Conservation (phyloP, 2,329 filamentous ascomycete genomes). For the Colletotrichum sp. region DNA sequence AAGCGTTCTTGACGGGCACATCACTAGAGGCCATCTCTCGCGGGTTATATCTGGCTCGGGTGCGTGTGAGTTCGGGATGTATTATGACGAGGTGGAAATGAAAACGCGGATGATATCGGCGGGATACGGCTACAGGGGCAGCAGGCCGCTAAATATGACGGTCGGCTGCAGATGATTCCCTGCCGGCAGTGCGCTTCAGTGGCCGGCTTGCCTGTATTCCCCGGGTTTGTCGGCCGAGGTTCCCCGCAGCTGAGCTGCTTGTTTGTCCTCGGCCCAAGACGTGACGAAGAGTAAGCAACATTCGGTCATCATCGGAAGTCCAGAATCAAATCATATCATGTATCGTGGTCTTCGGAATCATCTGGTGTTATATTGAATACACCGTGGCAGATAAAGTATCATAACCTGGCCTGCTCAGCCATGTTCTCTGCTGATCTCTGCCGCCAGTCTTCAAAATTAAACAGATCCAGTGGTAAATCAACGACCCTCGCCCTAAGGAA, state of each 20-base stretch:
- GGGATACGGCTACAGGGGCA: not conserved
- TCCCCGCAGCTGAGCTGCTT: not conserved
- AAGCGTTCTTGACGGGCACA: constrained; percentile 37
- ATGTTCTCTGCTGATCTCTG: not conserved
- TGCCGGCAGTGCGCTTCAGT: not conserved
- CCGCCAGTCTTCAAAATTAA: constrained; percentile 23
- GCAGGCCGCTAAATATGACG: not conserved
- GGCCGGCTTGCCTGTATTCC: not conserved
- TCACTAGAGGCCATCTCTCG: constrained; percentile 23
- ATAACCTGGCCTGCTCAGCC: not conserved
- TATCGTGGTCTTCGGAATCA: not conserved
- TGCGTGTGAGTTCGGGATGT: not conserved
- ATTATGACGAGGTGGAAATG: not conserved
- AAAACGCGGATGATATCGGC: not conserved
- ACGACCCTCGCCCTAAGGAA: constrained; percentile 41
- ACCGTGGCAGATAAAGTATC: not conserved
- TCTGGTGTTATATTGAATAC: not conserved
- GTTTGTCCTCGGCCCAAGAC: not conserved
- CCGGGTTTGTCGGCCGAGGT: not conserved
- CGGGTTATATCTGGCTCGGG: not conserved
- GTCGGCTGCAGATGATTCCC: not conserved
- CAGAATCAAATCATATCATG: not conserved
- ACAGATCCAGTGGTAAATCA: constrained; percentile 28
- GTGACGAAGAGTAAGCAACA: not conserved
- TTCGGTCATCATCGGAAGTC: not conserved